phyloP scores from a whole-genome alignment of 257 asterid genomes.

The Penstemon barbatus region DNA sequence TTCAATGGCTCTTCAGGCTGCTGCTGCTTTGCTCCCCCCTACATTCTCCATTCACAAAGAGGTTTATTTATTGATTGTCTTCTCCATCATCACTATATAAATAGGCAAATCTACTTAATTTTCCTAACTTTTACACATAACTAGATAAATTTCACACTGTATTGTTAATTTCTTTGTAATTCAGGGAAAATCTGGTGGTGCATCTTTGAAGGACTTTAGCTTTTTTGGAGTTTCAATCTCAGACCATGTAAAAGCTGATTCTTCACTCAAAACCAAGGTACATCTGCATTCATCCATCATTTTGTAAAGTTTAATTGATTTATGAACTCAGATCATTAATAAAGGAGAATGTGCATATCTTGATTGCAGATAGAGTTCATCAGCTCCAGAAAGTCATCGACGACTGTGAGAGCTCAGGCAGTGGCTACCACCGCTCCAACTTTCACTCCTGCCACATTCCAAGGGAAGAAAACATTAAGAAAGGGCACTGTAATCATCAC shows the following conservation, averaged over 20 bases:
- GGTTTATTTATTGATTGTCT: constrained; percentile 33
- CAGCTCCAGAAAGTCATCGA: constrained; percentile 30
- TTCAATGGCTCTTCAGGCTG: constrained; percentile 80
- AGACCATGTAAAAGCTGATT: constrained; percentile 55
- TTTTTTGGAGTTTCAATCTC: constrained; percentile 71
- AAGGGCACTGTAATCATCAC: constrained; percentile 72
- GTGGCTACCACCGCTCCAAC: constrained; percentile 53
- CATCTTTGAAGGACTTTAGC: constrained; percentile 56
- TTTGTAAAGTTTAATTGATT: background rate
- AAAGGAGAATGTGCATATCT: background rate
- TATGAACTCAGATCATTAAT: background rate
- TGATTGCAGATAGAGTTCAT: constrained; percentile 38
- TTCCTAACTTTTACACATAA: background rate
- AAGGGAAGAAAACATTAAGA: constrained; percentile 69
- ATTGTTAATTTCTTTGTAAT: background rate
- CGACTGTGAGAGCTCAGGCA: constrained; percentile 51
- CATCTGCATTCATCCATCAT: background rate
- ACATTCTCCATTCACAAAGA: constrained; percentile 66
- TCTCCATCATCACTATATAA: background rate
- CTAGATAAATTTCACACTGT: background rate
- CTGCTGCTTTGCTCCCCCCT: constrained; percentile 69
- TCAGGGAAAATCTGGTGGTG: constrained; percentile 65
- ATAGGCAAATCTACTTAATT: background rate
- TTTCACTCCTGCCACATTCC: constrained; percentile 43
- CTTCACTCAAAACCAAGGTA: constrained; percentile 59